Evolutionary conservation across 129 eudicot genomes (phyloP), one percentile per base, ranked within the genome.

Genomic region (Lactuca sativa): DNA sequence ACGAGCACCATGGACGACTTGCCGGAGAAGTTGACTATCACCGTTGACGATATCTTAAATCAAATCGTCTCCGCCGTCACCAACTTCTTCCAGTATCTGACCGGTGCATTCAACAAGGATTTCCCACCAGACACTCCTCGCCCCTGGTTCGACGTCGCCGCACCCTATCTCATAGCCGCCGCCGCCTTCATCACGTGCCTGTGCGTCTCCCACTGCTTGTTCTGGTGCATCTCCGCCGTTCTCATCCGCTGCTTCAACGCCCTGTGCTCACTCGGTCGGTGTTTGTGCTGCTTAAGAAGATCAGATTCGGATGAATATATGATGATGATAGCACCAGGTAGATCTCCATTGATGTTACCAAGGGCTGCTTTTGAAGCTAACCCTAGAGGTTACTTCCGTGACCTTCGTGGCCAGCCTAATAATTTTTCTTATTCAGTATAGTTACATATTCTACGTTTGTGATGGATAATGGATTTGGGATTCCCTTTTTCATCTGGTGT

Each of bases 251-350:
- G 15, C 7, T 47, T 47, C 52, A 47, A 47, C 52, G 52, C 52
- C 52, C 0, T 47, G 5, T 47, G 52, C 52, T 47, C 52, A 12
- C 5, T 59, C 9, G 40, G 25, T 32, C 21, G 40, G 64, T 59
- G 64, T 59, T 59, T 59, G n/a, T 59, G 64, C 17, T 61, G 57
- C 36, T 47, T 12, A 31, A 44, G 25, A 6, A 52, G 32, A 36
- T 31, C 53, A 62, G 73, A 43, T 43, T 5, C 25, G 38, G 31
- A 44, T 36, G 64, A 21, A 18, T 47, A n/a, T 25, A 25, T 25
- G 64, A 69, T 56, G 74, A 69, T 69, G 74, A 56, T 32, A 38
- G 74, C 64, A 17, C 74, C 64, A 0, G 74, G 74, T 69, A 56
- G 60, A 21, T 41, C 74, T 6, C 36, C 55, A 4, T 6, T 43